Evolutionary conservation across 768 basidiomycete genomes (phyloP), one percentile per base, ranked within the genome.

Genomic region (Dictyophora rubrovolvata): DNA sequence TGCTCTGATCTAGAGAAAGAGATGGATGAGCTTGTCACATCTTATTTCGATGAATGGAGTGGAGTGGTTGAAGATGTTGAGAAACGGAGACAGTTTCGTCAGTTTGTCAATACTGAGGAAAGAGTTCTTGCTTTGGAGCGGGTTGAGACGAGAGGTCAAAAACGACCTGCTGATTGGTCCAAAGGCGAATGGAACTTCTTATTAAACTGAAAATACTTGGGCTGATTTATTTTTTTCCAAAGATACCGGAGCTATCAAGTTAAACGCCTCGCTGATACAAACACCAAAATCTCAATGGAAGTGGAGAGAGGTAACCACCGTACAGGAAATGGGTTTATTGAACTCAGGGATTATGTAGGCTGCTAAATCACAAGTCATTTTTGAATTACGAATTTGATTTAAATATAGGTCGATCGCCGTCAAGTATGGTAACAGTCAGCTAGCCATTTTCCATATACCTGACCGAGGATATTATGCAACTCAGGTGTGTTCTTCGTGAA

Each of bases 31-130:
- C 73, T 88, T 2, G 75, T 89, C 12, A 77, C 78, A 11, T 81
- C 83, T 1, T 89, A 84, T 66, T 73, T 77, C 54, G 82, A 84
- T 66, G 87, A 88, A 69, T 88, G 87, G 87, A 78, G 77, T 1
- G 72, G 70, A 12, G 85, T 85, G 3, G 81, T 87, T 16, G 62
- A 71, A 22, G 78, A 82, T 60, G 79, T 79, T 8, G 69, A 66
- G 6, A 73, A 75, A 36, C 72, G 77, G 49, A 75, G 74, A 55
- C 72, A 75, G 61, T 83, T 85, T 71, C 73, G 76, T 55, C 81
- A 87, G 67, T 87, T 87, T 63, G 79, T 79, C 60, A 87, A 88
- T 68, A 83, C 84, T 1, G 67, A 74, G 8, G 79, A 83, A 61
- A 71, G 70, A 9, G 70, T 69, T 0, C 67, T 71, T 18, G 70